Evolutionary conservation across 805 yeast genomes (phyloP).

Genomic region (Zygotorulaspora danielsina): DNA sequence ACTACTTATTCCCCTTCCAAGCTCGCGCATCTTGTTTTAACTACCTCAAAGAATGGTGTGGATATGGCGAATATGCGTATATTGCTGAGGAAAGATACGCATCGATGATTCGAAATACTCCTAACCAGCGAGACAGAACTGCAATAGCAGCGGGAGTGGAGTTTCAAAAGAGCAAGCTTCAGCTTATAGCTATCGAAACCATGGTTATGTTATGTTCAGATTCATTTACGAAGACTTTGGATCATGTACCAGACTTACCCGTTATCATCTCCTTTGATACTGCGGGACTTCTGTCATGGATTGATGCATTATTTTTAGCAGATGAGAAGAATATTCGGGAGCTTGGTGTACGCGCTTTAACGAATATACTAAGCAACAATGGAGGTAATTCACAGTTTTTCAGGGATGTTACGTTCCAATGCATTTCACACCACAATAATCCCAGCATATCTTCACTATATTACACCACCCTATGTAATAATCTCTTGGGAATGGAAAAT

Average conservation of each 20-base stretch:
- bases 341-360: conserved; percentile 67
- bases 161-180: conserved; percentile 66
- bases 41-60: conserved; percentile 91
- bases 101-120: conserved; percentile 46
- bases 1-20: conserved; percentile 75
- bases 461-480: conserved; percentile 65
- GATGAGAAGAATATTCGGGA: conserved; percentile 53
- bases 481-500: conserved; percentile 48
- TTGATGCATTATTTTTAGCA: conserved; percentile 63
- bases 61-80: conserved; percentile 64
- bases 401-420: conserved; percentile 63
- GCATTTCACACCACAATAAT: conserved; percentile 54
- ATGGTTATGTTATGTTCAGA: conserved; percentile 82
- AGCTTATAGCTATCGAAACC: conserved; percentile 68
- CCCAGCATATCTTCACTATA: conserved; percentile 59
- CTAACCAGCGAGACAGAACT: conserved; percentile 41
- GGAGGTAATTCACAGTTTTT: conserved; percentile 46
- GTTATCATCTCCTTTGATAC: conserved; percentile 67
- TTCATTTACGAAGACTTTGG: conserved; percentile 50
- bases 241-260: conserved; percentile 23
- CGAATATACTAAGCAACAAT: conserved; percentile 61
- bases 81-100: conserved; percentile 64
- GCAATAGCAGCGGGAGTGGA: conserved; percentile 69
- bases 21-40: conserved; percentile 79
- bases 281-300: conserved; percentile 68